Base-by-base conservation (phyloP, 208 protist genomes). In the Wallacemonas collosoma region DNA sequence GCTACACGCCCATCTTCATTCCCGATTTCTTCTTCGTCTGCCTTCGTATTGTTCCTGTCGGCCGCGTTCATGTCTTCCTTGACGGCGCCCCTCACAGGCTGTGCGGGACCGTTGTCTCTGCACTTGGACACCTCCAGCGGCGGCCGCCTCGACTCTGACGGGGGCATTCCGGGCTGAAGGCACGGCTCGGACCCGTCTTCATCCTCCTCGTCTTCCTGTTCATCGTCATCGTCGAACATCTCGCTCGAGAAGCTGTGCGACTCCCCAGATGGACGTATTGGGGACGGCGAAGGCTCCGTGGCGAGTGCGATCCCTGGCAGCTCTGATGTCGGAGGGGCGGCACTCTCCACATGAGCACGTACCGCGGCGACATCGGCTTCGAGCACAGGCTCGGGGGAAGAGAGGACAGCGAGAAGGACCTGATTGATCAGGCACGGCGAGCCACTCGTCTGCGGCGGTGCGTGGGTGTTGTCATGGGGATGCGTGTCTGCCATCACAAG, bases 101-200 rank as follows among this genome's bases (percentile, higher is more conserved):
- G 45, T 50, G 45, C 45, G 45, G 26, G 15, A 6, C 65, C 39
- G 39, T 26, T 45, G 17, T 12, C 48, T 15, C 45, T 38, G 36
- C 64, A 69, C 47, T 55, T 47, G 26, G 45, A 55, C 51, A 55
- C 51, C 43, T 9, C 15, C 39, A 68, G 41, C 62, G 26, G 9
- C 1, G 36, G 36, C 26, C 26, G 26, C 0, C 26, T 26, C 26
- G 26, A 26, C 26, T 26, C 26, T 26, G 26, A 26, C n/a, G 36
- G 60, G 1, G 38, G 17, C 63, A 1, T 39, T 45, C 41, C 60
- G 3, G 38, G 60, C 8, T 51, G 60, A 9, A 65, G 60, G 43
- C 60, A 51, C 3, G 60, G 26, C 26, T 26, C 26, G 26, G 38
- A 26, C 12, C 60, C 43, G 36, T 14, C 7, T 17, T 48, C 60